Conservation (phyloP, 2,329 filamentous ascomycete genomes). For the Fusarium camptoceras region DNA sequence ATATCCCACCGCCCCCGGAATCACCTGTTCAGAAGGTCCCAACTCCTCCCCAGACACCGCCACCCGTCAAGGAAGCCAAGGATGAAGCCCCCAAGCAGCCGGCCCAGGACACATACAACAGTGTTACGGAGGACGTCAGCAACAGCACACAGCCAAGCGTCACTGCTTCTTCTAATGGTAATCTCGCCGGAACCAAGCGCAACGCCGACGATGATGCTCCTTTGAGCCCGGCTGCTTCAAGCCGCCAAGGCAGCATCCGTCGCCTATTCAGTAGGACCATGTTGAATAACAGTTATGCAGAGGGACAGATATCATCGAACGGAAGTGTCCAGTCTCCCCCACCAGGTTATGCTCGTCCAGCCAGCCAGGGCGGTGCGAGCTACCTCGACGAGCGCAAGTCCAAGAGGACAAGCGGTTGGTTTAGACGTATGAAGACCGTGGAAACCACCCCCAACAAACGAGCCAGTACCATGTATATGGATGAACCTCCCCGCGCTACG, state of each 20-base stretch:
- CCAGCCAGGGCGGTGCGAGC: conserved; percentile 63
- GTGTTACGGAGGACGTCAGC: conserved; percentile 34
- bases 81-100: conserved; percentile 33
- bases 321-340: conserved; percentile 49
- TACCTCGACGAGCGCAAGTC: conserved; percentile 64
- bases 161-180: conserved; percentile 55
- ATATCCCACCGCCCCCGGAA: conserved; percentile 69
- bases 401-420: conserved; percentile 70
- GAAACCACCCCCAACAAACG: conserved; percentile 53
- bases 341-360: conserved; percentile 54
- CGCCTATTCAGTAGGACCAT: conserved; percentile 67
- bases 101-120: conserved; percentile 21
- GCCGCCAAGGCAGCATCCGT: conserved; percentile 67
- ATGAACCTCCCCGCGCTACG: conserved; percentile 49
- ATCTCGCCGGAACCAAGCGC: conserved; percentile 60
- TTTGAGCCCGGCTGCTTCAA: conserved; percentile 64
- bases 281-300: conserved; percentile 65
- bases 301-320: conserved; percentile 59
- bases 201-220: conserved; percentile 64
- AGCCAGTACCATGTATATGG: conserved; percentile 56
- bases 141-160: conserved; percentile 41
- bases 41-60: conserved; percentile 56
- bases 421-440: conserved; percentile 62
- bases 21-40: conserved; percentile 64
- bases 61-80: conserved; percentile 43